phyloP scores from a whole-genome alignment of 352 stramenopile genomes.

The Globisporangium heterothallicum region DNA sequence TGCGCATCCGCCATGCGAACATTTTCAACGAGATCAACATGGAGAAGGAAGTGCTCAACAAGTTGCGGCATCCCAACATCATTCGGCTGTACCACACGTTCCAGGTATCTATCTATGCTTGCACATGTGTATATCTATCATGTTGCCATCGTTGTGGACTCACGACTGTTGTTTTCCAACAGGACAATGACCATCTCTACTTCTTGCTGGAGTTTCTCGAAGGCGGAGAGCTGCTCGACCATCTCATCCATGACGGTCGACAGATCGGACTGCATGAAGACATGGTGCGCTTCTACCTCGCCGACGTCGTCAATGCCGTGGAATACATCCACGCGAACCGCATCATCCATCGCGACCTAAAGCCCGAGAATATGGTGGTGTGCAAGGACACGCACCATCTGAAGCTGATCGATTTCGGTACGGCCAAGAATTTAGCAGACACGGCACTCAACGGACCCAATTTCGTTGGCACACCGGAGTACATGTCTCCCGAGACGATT shows the following conservation, averaged over 20 bases:
- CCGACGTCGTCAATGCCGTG: slow-evolving; percentile 87
- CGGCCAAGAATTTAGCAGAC: slow-evolving; percentile 65
- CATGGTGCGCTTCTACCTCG: slow-evolving; percentile 82
- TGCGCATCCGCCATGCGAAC: slow-evolving; percentile 93
- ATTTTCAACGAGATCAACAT: slow-evolving; percentile 99
- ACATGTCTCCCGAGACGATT: slow-evolving; percentile 84
- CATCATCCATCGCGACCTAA: slow-evolving; percentile 92
- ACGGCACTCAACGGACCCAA: slow-evolving; percentile 68
- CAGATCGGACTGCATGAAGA: slow-evolving; percentile 75
- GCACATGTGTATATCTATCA: background rate
- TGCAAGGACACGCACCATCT: slow-evolving; percentile 48
- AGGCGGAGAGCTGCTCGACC: slow-evolving; percentile 90
- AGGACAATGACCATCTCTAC: slow-evolving; percentile 92
- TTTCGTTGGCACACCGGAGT: slow-evolving; percentile 87
- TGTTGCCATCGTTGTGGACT: no score
- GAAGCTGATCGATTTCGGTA: slow-evolving; percentile 82
- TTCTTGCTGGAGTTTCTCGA: slow-evolving; percentile 94
- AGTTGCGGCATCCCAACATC: slow-evolving; percentile 88
- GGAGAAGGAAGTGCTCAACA: slow-evolving; percentile 93
- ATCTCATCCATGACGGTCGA: slow-evolving; percentile 77
- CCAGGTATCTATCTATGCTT: slow-evolving; percentile 46
- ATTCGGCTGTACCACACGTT: slow-evolving; percentile 95
- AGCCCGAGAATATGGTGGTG: slow-evolving; percentile 96
- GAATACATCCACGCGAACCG: slow-evolving; percentile 91
- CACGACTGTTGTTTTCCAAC: no score